Conservation (phyloP, 2,329 filamentous ascomycete genomes). For the Metarhizium sp. region DNA sequence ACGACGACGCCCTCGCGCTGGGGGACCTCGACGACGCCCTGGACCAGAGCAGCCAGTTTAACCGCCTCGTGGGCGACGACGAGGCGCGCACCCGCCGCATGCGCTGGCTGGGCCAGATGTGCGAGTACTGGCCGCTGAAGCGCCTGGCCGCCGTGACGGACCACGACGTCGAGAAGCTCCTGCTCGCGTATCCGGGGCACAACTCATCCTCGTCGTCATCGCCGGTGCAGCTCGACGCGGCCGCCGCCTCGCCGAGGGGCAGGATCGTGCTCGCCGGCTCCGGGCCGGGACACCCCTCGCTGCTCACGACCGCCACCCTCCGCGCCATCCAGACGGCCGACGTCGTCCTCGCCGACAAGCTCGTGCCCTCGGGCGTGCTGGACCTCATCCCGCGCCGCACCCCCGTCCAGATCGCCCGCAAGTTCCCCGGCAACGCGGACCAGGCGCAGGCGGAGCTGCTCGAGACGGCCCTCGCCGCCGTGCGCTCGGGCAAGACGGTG, state of each 20-base stretch:
- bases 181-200: conserved; percentile 53
- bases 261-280: conserved; percentile 83
- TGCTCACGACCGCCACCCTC: conserved; percentile 75
- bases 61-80: conserved; percentile 66
- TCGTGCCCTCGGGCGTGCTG: conserved; percentile 75
- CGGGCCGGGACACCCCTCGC: conserved; percentile 84
- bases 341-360: conserved; percentile 76
- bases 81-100: conserved; percentile 74
- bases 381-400: conserved; percentile 86
- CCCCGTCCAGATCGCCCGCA: conserved; percentile 83
- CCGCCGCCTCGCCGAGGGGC: conserved; percentile 33
- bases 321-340: conserved; percentile 68
- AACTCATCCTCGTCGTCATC: conserved; percentile 16
- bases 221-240: conserved; percentile 25
- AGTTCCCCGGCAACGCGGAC: conserved; percentile 96
- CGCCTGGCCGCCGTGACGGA: conserved; percentile 73
- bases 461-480: conserved; percentile 62
- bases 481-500: conserved; percentile 61
- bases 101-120: conserved; percentile 91
- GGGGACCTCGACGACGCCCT: conserved; percentile 47
- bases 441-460: conserved; percentile 85
- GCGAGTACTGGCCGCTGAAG: conserved; percentile 94
- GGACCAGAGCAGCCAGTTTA: conserved; percentile 76
- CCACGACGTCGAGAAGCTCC: conserved; percentile 64
- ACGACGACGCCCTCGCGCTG: conserved; percentile 50